Evolutionary conservation across 345 rosid species (phyloP).

Genomic region (Reutealis trisperma): DNA sequence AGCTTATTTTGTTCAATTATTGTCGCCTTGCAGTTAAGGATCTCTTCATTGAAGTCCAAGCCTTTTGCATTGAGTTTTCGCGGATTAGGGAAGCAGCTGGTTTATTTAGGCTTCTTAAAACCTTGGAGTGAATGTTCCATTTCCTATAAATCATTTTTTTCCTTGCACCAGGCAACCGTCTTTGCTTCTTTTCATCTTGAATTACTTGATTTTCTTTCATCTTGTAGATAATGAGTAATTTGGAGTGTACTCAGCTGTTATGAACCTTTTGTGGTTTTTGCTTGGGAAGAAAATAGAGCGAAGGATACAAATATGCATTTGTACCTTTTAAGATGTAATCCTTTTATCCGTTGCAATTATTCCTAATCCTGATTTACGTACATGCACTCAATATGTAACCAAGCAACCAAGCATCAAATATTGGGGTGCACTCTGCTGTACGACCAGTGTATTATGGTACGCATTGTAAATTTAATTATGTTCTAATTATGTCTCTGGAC

Average conservation of each 20-base stretch:
- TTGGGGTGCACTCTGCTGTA: too few species aligned
- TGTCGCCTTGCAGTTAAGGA: constrained; percentile 74
- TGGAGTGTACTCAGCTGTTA: not conserved
- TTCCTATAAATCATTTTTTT: not conserved
- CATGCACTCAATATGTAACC: too few species aligned
- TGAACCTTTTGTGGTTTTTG: not conserved
- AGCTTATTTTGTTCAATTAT: not conserved
- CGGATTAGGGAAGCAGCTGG: constrained; percentile 88
- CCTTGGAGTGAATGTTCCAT: constrained; percentile 47
- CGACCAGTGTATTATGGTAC: too few species aligned
- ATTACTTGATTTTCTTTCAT: not conserved
- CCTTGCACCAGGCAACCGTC: not conserved
- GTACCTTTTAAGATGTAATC: not conserved
- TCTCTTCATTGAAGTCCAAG: constrained; percentile 94
- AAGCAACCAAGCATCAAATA: too few species aligned
- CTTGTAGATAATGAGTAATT: constrained; percentile 24
- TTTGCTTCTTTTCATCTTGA: not conserved
- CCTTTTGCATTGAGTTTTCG: constrained; percentile 94
- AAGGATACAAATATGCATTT: too few species aligned
- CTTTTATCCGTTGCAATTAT: not conserved
- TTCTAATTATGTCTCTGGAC: too few species aligned
- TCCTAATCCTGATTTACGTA: too few species aligned
- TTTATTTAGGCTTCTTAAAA: constrained; percentile 79
- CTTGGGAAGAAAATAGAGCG: not conserved
- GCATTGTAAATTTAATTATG: too few species aligned